Percentiles rank a stretch among this genome's conserved stretches.
Conservation (phyloP, 179 eudicot species). For the Gypsophila paniculata region DNA sequence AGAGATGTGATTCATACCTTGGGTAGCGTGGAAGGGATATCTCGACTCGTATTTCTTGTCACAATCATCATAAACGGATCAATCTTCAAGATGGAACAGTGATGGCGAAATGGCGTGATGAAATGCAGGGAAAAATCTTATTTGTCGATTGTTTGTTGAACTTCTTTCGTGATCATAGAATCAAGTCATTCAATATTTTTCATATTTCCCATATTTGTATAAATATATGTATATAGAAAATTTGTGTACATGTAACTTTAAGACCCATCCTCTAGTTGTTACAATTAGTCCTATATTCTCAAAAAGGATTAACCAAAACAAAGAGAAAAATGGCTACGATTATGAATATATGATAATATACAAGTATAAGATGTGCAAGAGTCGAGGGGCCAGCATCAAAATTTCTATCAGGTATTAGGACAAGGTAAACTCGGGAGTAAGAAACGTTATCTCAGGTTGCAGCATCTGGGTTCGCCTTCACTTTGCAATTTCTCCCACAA, state of each 20-base stretch:
- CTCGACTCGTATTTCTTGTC: background rate
- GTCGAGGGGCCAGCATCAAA: slow-evolving; percentile 18
- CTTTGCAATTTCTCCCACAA: slow-evolving; percentile 58
- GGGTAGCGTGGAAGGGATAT: background rate
- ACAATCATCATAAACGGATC: background rate
- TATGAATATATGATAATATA: slow-evolving; percentile 20
- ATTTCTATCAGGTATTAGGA: background rate
- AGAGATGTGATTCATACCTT: slow-evolving; percentile 4
- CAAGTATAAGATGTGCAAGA: slow-evolving; percentile 32
- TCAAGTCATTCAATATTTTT: background rate
- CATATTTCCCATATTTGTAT: slow-evolving; percentile 1
- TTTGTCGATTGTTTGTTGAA: background rate
- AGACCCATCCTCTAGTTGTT: background rate
- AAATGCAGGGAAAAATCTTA: background rate
- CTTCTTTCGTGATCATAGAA: background rate
- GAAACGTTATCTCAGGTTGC: slow-evolving; percentile 57
- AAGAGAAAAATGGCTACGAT: background rate
- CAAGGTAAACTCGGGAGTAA: background rate
- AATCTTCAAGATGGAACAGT: background rate
- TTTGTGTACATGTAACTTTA: slow-evolving; percentile 18
- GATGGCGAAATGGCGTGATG: background rate
- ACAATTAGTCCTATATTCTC: slow-evolving; percentile 9
- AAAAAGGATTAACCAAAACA: background rate
- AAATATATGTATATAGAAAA: slow-evolving; percentile 1
- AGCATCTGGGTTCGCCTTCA: slow-evolving; percentile 55